Percentiles rank a stretch among this genome's conserved stretches.
Conservation (phyloP, 202 grass and related monocot genomes). For the Schoenoplectus tabernaemontani region DNA sequence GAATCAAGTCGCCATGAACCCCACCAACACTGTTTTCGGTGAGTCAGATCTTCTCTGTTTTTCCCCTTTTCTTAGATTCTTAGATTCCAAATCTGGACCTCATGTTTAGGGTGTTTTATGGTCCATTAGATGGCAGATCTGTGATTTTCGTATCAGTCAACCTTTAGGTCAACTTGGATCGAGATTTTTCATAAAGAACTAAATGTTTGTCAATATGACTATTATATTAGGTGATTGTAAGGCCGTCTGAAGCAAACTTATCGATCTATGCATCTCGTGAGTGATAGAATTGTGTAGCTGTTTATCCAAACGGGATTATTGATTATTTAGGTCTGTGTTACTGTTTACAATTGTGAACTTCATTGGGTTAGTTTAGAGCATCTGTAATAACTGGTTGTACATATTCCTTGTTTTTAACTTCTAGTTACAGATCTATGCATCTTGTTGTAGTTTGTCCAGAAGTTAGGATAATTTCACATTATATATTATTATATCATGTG, state of each 20-base stretch:
- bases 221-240: not conserved
- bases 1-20: slow-evolving; percentile 99
- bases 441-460: not conserved
- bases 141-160: not conserved
- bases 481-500: not conserved
- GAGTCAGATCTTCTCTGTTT: slow-evolving; percentile 13
- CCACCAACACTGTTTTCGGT: slow-evolving; percentile 91
- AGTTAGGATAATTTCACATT: not conserved
- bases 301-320: not conserved
- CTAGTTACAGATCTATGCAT: not conserved
- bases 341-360: not conserved
- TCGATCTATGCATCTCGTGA: not conserved
- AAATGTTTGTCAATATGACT: not conserved
- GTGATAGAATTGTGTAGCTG: too few species aligned
- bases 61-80: not conserved
- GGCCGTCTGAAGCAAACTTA: not conserved
- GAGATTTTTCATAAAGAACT: not conserved
- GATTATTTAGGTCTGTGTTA: not conserved
- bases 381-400: not conserved
- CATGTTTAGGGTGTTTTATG: not conserved
- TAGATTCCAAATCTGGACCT: slow-evolving; percentile 11
- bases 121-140: not conserved
- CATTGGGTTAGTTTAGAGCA: not conserved
- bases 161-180: not conserved
- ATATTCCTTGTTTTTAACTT: not conserved